These are phyloP conservation scores for Vitis labrusca DNA, from an alignment of 164 flowering plant species.

Conservation along the genomic window DNA sequence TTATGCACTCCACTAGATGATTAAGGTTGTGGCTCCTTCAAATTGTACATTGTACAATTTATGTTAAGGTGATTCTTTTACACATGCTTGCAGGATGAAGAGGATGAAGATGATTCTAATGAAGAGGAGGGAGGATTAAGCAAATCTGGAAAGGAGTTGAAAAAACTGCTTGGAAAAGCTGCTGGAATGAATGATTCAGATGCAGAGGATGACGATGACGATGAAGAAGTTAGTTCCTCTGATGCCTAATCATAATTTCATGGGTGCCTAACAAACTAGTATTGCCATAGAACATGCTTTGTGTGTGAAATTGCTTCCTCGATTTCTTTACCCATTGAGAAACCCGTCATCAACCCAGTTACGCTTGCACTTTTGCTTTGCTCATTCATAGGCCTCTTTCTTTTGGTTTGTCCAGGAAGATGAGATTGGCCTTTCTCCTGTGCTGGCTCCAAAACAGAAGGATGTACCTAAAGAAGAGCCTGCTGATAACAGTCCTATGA, in stretches of 20 bases:
- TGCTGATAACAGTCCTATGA: conserved; percentile 65
- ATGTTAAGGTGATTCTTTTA: background rate
- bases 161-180: conserved; percentile 79
- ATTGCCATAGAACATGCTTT: background rate
- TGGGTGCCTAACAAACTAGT: background rate
- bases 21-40: background rate
- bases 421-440: conserved; percentile 58
- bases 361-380: too few relatives aligned
- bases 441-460: conserved; percentile 73
- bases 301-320: background rate
- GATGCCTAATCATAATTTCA: background rate
- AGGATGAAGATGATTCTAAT: conserved; percentile 72
- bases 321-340: background rate
- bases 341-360: too few relatives aligned
- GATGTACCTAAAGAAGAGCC: conserved; percentile 83
- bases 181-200: conserved; percentile 80
- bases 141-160: conserved; percentile 93
- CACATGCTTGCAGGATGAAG: conserved; percentile 70
- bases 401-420: conserved; percentile 54
- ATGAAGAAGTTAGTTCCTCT: conserved; percentile 51
- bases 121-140: conserved; percentile 90
- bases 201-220: conserved; percentile 85
- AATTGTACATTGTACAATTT: background rate
- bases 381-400: conserved; percentile 4
- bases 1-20: background rate